Evolutionary conservation across 495 filamentous ascomycete genomes (phyloP), one percentile per base, ranked within the genome.

Genomic region (Amorphotheca resinae): DNA sequence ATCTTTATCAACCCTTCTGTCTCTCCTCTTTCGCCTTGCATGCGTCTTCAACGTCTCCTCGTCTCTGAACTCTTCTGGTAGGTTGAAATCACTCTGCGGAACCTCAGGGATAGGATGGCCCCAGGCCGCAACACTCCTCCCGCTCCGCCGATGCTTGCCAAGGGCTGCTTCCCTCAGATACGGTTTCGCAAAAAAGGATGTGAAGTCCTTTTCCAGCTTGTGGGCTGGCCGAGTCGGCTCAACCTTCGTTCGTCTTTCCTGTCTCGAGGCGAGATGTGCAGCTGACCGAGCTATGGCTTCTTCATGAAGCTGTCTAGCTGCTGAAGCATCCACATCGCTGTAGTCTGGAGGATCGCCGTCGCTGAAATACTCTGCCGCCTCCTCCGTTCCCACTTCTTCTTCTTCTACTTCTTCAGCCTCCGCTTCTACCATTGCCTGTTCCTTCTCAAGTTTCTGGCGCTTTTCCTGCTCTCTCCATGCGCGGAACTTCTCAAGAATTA

Each of bases 381-480:
- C 55, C 3, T 59, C 62, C 6, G 47, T 53, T 15, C 49, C 61
- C 0, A 41, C 63, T 34, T 56, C 61, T 54, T 63, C 58, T 9
- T 62, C 56, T 33, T 58, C 53, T 33, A 53, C 54, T 18, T 63
- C 63, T n/a, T 64, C 64, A 9, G 60, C 64, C 44, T 69, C 62
- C 9, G 64, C 66, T 47, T 63, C 63, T 16, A 67, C 54, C 33
- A 44, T 5, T 2, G 69, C 64, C 21, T 72, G 72, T 31, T 86
- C 79, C 56, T 74, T 80, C 53, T 79, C 76, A 5, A 72, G 57
- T 53, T 83, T 85, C 52, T 82, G 64, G 22, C 80, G 74, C 60
- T 87, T 89, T 61, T 96, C 91, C 60, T 93, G 84, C 50, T 91
- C 80, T 45, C 77, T 86, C 87, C 88, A 96, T 18, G 68, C 59